Evolutionary conservation across 169 alveolate species (phyloP).

Genomic region (Theileria orientalis): DNA sequence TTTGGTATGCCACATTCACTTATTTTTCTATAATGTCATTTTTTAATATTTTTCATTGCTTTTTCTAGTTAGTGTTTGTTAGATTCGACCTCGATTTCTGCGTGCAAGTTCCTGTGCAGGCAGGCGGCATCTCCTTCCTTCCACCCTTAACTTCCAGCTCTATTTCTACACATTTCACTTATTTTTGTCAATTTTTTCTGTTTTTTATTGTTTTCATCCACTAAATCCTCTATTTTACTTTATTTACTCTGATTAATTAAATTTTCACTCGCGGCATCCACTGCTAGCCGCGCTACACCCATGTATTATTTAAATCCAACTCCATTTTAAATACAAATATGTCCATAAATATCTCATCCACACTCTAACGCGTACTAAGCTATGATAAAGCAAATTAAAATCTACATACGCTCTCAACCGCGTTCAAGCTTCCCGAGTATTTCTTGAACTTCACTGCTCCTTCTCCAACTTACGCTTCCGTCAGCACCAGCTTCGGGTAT

Average conservation of each 20-base stretch:
- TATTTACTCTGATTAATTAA: no score
- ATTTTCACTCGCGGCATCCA: no score
- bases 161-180: not conserved
- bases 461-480: conserved; percentile 58
- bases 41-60: not conserved
- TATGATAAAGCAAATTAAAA: no score
- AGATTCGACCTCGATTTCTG: not conserved
- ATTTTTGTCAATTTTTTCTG: not conserved
- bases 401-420: no score
- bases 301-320: no score
- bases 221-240: not conserved
- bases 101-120: conserved; percentile 19
- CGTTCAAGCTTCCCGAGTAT: no score
- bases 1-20: not conserved
- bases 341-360: no score
- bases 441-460: no score
- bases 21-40: not conserved
- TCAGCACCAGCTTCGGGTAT: conserved; percentile 89
- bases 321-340: no score
- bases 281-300: no score
- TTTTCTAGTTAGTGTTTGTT: not conserved
- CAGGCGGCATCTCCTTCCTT: not conserved
- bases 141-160: not conserved
- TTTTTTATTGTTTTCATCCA: not conserved
- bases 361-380: no score